Percentiles rank a stretch among this genome's conserved stretches.
These are phyloP conservation scores for Avena insularis DNA, from an alignment of 176 grass and related monocot species.

Conservation along the genomic window DNA sequence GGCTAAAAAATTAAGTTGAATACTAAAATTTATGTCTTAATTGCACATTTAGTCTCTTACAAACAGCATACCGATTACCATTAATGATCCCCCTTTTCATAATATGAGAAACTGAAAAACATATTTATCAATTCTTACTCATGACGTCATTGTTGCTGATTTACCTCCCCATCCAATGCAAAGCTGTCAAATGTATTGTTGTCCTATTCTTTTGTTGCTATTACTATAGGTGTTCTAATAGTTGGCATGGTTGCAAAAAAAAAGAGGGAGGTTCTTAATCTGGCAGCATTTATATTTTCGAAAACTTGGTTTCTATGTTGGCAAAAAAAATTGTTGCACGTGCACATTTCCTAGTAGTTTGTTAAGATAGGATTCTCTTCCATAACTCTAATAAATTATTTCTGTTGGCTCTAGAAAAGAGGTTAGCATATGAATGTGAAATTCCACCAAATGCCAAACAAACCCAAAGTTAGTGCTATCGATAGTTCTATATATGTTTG, in stretches of 20 bases:
- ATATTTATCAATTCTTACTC: background rate
- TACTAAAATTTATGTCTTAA: background rate
- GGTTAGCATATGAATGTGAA: background rate
- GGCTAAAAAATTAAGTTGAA: background rate
- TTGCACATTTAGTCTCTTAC: background rate
- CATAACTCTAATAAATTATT: background rate
- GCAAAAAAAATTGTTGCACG: too few relatives aligned
- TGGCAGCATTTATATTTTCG: background rate
- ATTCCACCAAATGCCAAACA: constrained; percentile 33
- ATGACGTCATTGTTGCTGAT: background rate
- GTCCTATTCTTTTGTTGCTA: background rate
- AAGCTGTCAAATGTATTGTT: background rate
- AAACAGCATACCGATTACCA: background rate
- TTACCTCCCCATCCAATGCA: background rate
- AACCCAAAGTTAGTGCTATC: background rate
- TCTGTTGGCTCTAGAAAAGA: background rate
- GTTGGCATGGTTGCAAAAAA: background rate
- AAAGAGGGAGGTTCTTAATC: background rate
- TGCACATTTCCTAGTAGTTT: background rate
- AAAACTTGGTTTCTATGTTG: background rate
- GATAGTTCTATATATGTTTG: background rate
- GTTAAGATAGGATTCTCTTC: background rate
- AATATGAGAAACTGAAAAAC: background rate
- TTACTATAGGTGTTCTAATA: background rate
- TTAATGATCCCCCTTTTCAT: background rate